Evolutionary conservation across 768 basidiomycete genomes (phyloP), one percentile per base, ranked within the genome.

Genomic region (Astraeus odoratus): DNA sequence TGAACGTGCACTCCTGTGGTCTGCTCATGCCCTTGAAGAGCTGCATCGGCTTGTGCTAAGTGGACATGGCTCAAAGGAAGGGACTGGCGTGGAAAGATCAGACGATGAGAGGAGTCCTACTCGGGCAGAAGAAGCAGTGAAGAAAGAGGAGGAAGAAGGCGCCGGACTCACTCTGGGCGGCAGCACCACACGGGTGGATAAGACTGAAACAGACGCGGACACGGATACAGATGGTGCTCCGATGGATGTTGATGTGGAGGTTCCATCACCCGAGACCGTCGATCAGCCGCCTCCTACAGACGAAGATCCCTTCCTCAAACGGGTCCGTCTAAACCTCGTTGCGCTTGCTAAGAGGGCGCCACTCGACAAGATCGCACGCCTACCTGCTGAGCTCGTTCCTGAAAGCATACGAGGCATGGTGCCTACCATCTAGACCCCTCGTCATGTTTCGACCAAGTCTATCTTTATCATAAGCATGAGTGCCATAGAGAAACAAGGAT

Each of bases 271-370:
- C n/a, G n/a, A n/a, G n/a, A n/a, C n/a, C n/a, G n/a, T n/a, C n/a
- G n/a, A n/a, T n/a, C n/a, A n/a, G n/a, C n/a, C n/a, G 29, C 44
- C 42, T 13, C 39, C 34, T 19, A 40, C 42, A 10, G 40, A 8
- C 41, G 82, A 83, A 57, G 76, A 81, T 44, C 68, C 74, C 2
- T 52, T 67, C 15, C 39, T 80, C 54, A 73, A 75, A 43, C 74
- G 79, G 43, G 66, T 88, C 39, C 74, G 86, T 30, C 67, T 89
- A 51, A 88, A 86, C 57, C 67, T 90, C 23, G 71, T 90, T 22
- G 85, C 86, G 2, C 69, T 90, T 26, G 82, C 83, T 46, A 86
- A 87, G 57, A 75, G 85, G 5, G 85, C 85, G 8, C 87, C 87
- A 1, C 57, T 87, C 49, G 82, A 86, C 53, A 78, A 74, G 47